These are phyloP conservation scores for Fusarium haematococcum DNA, from an alignment of 2,329 filamentous ascomycete species.

Conservation along the genomic window DNA sequence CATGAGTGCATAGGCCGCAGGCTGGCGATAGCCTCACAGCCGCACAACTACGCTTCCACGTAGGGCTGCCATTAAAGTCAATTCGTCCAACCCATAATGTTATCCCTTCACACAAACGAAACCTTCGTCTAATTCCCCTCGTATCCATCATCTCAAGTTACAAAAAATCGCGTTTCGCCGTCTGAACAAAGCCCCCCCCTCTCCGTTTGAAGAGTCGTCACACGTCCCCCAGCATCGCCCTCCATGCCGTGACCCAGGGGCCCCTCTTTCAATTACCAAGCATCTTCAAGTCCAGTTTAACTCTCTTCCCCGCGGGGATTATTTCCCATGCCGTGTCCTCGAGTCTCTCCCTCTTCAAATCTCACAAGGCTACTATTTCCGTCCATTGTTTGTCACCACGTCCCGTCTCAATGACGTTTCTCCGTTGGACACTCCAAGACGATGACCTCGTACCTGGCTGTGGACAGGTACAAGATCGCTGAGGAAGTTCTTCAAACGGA, in stretches of 20 bases:
- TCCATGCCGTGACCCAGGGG: conserved; percentile 37
- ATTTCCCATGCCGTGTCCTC: conserved; percentile 18
- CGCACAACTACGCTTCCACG: background rate
- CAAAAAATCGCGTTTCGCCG: background rate
- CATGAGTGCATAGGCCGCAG: background rate
- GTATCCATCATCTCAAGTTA: background rate
- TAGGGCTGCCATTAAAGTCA: background rate
- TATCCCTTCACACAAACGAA: background rate
- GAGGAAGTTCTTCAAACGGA: conserved; percentile 7
- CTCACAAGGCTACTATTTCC: conserved; percentile 32
- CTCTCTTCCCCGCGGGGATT: conserved; percentile 20
- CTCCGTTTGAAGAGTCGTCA: conserved; percentile 38
- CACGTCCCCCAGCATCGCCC: conserved; percentile 40
- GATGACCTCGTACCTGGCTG: background rate
- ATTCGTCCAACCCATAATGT: background rate
- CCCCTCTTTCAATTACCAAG: background rate
- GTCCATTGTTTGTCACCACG: conserved; percentile 18
- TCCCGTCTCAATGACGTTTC: conserved; percentile 17
- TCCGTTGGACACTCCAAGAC: conserved; percentile 9
- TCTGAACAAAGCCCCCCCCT: conserved; percentile 4
- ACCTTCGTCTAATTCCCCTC: background rate
- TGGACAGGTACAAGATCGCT: background rate
- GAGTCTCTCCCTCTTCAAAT: background rate
- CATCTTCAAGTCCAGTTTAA: background rate
- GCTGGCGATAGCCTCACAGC: background rate